Evolutionary conservation across 2,329 filamentous ascomycete genomes (phyloP), one percentile per base, ranked within the genome.

Genomic region (Ascochyta clinopodiicola): DNA sequence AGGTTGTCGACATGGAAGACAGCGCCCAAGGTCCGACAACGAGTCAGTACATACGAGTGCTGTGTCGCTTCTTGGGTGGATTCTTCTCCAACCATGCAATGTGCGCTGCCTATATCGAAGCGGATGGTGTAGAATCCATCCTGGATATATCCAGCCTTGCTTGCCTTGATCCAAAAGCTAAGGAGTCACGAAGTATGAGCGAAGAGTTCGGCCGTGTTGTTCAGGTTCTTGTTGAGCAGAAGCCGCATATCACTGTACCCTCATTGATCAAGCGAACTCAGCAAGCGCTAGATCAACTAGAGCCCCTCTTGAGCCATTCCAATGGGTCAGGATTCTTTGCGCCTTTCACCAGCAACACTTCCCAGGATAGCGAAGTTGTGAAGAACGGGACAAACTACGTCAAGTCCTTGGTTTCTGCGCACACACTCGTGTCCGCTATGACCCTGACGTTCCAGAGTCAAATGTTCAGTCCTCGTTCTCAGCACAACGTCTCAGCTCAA

Each of bases 91-190:
- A 96, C 68, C 81, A 84, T 52, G 82, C 82, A 31, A 83, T 96
- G 65, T 93, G 90, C 74, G 79, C 82, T 17, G 83, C 84, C 22
- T 94, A 97, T 68, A 86, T 95, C 59, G 86, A 90, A 50, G 84
- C 84, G 44, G 91, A 92, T 53, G 95, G 92, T 6, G 86, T 94
- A 22, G 92, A 97, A 73, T 82, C 89, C 45, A 81, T 98, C 19
- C 81, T 99, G 49, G 92, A 97, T 69, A 86, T 97, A 51, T 89
- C 89, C 36, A 91, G 90, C 49, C 85, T 93, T 27, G 89, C 92
- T 5, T 93, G 91, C 71, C 82, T 98, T 42, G 87, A 91, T 1
- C 87, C 87, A 64, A 85, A 90, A 67, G 88, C 90, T 68, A 84
- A 87, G 35, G 87, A 89, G 36, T 62, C 67, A 7, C 67, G 68